Conservation (phyloP, 2,329 filamentous ascomycete genomes). For the Claviceps sp. region DNA sequence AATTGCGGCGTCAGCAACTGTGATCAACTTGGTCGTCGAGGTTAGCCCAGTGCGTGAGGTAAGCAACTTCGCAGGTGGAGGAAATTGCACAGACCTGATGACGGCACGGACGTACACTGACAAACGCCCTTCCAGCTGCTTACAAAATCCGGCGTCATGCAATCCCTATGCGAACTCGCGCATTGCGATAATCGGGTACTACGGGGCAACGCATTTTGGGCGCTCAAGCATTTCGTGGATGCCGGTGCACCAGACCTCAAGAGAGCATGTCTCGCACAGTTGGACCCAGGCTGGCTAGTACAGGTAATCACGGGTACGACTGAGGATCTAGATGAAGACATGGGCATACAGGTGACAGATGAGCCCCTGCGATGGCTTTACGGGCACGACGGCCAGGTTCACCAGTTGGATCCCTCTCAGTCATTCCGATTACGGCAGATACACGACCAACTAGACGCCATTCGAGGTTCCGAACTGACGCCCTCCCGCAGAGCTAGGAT, state of each 20-base stretch:
- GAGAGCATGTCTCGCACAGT: slow-evolving; percentile 61
- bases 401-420: slow-evolving; percentile 20
- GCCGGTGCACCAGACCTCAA: slow-evolving; percentile 60
- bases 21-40: slow-evolving; percentile 76
- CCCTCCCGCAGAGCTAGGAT: slow-evolving; percentile 53
- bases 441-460: slow-evolving; percentile 32
- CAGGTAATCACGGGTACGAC: slow-evolving; percentile 48
- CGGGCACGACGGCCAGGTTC: slow-evolving; percentile 17
- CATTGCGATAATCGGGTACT: slow-evolving; percentile 68
- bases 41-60: slow-evolving; percentile 87
- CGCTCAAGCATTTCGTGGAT: slow-evolving; percentile 78
- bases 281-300: slow-evolving; percentile 69
- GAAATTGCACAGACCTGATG: no score
- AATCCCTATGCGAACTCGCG: slow-evolving; percentile 69
- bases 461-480: slow-evolving; percentile 56
- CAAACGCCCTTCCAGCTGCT: slow-evolving; percentile 41
- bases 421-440: slow-evolving; percentile 34
- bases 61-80: slow-evolving; percentile 20
- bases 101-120: slow-evolving; percentile 7
- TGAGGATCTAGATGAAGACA: slow-evolving; percentile 42
- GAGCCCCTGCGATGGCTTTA: slow-evolving; percentile 27
- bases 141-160: slow-evolving; percentile 59
- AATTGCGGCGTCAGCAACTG: slow-evolving; percentile 70
- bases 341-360: slow-evolving; percentile 39
- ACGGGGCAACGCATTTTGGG: slow-evolving; percentile 80